Evolutionary conservation across 805 yeast genomes (phyloP), one percentile per base, ranked within the genome.

Genomic region (Candida nanaspora): DNA sequence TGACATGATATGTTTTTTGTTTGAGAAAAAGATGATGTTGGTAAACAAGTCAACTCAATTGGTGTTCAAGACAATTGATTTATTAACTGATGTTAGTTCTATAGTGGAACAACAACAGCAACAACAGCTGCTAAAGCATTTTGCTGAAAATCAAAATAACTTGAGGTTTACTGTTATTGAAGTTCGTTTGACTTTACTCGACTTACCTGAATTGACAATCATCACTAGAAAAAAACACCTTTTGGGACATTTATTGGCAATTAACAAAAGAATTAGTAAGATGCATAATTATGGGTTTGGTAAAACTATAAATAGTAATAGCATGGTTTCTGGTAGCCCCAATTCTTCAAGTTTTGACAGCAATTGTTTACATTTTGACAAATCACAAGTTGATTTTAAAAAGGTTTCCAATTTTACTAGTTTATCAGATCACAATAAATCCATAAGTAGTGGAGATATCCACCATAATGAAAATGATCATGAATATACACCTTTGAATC

Each of bases 401-500:
- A n/a, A n/a, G n/a, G n/a, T n/a, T n/a, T n/a, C n/a, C n/a, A n/a
- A n/a, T n/a, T n/a, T n/a, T n/a, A n/a, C n/a, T n/a, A n/a, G n/a
- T n/a, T n/a, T n/a, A n/a, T n/a, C n/a, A n/a, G n/a, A n/a, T n/a
- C n/a, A n/a, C n/a, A n/a, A n/a, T n/a, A n/a, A n/a, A n/a, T n/a
- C n/a, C n/a, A n/a, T n/a, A n/a, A n/a, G n/a, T n/a, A n/a, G n/a
- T n/a, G n/a, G n/a, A n/a, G n/a, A n/a, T n/a, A n/a, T n/a, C n/a
- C n/a, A n/a, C n/a, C n/a, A n/a, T n/a, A n/a, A n/a, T n/a, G n/a
- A n/a, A n/a, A 8, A 8, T 8, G 26, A 23, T 23, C 7, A 23
- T 8, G 26, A 23, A 23, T 23, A 8, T 23, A 23, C 44, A 19
- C 55, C 63, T 2, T 16, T 52, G 5, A 46, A 47, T 11, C 31